A percentile compares a stretch with the other conserved stretches of the same genome.
Conservation (phyloP, 495 filamentous ascomycete genomes). For the Penicillium parvum region DNA sequence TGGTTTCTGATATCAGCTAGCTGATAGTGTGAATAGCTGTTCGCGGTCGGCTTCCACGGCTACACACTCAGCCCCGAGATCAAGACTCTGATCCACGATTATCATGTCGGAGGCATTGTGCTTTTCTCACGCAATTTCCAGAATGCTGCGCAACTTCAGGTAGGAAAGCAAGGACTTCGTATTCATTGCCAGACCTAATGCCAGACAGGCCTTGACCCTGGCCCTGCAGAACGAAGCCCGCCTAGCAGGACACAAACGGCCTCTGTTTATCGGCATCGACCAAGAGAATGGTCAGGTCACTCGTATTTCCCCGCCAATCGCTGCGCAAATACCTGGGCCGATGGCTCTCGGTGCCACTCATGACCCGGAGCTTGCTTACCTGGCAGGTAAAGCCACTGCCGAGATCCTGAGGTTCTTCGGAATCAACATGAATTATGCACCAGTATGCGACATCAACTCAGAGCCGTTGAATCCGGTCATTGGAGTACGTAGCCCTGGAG, state of each 20-base stretch:
- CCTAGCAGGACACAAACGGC: conserved; percentile 35
- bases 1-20: neutral
- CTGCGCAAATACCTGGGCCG: conserved; percentile 36
- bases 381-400: conserved; percentile 33
- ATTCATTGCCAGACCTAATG: neutral
- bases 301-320: conserved; percentile 41
- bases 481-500: conserved; percentile 39
- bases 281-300: conserved; percentile 45
- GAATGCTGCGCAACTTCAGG: conserved; percentile 38
- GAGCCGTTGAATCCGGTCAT: conserved; percentile 43
- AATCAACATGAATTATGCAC: conserved; percentile 45
- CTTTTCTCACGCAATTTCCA: conserved; percentile 45
- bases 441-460: conserved; percentile 43
- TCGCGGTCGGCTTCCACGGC: conserved; percentile 48
- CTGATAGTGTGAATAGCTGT: conserved; percentile 34
- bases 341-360: conserved; percentile 42
- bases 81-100: conserved; percentile 43
- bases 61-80: conserved; percentile 41
- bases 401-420: conserved; percentile 34
- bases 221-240: conserved; percentile 39
- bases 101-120: conserved; percentile 44
- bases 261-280: conserved; percentile 43
- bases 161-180: no score
- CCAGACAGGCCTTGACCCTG: conserved; percentile 29
- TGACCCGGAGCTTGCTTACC: conserved; percentile 35